Base-by-base conservation (phyloP, 441 rosid species). In the Erodium moschatum region DNA sequence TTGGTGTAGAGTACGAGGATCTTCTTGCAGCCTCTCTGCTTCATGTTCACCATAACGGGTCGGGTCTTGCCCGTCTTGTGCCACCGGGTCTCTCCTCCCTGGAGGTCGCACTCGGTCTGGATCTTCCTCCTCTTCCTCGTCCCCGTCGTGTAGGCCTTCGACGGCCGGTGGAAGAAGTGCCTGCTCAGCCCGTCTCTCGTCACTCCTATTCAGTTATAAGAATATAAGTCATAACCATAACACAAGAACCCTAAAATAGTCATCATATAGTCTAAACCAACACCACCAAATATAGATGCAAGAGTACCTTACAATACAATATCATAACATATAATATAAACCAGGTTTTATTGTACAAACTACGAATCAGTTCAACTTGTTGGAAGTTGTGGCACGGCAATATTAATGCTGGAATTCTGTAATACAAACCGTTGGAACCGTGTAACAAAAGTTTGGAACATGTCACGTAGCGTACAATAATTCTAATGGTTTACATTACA, bases 41-140 rank as follows among this genome's bases (percentile, higher is more conserved):
- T 74, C 18, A 88, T 85, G 33, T 60, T 73, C 0, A 70, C 72
- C 5, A 80, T 65, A 70, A 94, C 84, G 0, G 97, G 88, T 83
- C 97, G 82, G 0, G 99, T 94, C 77, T 91, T 94, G 69, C 99
- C 99, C 0, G 99, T 94, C 80, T 94, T 94, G 71, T 94, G 99
- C 99, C 99, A 94, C 73, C 99, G 72, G 10, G 97, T 94, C 76
- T 94, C 99, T 62, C 84, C 86, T 3, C 91, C 97, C 20, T 88
- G 91, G 60, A 84, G 87, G 6, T 88, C 93, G 19, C 60, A 52
- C 2, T 94, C 96, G 0, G 85, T 84, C 70, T 86, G 87, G 21
- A 94, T 96, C 72, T 92, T 94, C 74, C 99, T 85, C 65, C 98
- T 81, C 75, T 94, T 94, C 68, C 98, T 78, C 2, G 93, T 89